Conservation (phyloP, 2,329 filamentous ascomycete genomes). For the Basipetospora chlamydospora region DNA sequence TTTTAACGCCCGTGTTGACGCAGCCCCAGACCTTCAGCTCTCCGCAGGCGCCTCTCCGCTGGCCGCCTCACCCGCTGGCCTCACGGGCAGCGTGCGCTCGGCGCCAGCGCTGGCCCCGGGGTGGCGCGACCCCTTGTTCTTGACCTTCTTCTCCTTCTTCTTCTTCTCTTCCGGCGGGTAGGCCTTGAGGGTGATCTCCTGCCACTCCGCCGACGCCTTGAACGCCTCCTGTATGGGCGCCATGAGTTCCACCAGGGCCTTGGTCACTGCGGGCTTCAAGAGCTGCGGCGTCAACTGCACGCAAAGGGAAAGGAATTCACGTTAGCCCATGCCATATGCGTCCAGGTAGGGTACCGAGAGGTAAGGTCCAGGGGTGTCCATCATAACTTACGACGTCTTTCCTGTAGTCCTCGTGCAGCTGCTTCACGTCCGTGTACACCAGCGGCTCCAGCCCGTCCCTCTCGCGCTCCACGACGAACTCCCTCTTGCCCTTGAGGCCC, state of each 20-base stretch:
- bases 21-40: too few relatives aligned
- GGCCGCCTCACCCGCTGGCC: not conserved
- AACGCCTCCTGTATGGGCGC: constrained; percentile 65
- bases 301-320: too few relatives aligned
- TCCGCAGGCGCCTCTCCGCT: not conserved
- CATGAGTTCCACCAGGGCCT: constrained; percentile 58
- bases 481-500: constrained; percentile 42
- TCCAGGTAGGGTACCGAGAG: not conserved
- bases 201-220: constrained; percentile 61
- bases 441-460: constrained; percentile 56
- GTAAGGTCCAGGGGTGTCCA: too few relatives aligned
- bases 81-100: not conserved
- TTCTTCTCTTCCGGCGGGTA: constrained; percentile 54
- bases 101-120: constrained; percentile 27
- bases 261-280: constrained; percentile 70
- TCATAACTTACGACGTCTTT: constrained; percentile 58
- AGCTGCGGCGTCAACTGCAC: constrained; percentile 62
- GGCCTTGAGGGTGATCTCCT: constrained; percentile 51
- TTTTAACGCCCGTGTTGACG: too few relatives aligned
- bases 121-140: constrained; percentile 57
- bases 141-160: constrained; percentile 64
- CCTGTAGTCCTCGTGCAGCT: constrained; percentile 67
- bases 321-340: too few relatives aligned
- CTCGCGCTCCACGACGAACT: constrained; percentile 54
- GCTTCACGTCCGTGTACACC: constrained; percentile 60